Base-by-base conservation (phyloP, 331 rosid species). In the Arachis monticola region DNA sequence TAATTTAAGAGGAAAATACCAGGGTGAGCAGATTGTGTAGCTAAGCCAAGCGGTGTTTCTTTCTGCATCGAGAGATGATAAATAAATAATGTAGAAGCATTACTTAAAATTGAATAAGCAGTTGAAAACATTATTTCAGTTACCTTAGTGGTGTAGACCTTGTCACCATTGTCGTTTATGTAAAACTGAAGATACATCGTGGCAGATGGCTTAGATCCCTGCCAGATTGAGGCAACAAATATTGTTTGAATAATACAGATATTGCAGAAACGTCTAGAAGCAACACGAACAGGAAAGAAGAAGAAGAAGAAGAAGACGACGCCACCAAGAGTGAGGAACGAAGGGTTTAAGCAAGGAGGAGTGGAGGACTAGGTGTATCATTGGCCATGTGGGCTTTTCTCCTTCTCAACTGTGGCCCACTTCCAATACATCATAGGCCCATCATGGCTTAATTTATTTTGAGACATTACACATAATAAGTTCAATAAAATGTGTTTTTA, bases 81-180 rank as follows among this genome's bases (percentile, higher is more conserved):
- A 22, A 22, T 22, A 22, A 22, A 22, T 22, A 22, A 22, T 0
- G 27, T 22, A 22, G 27, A 22, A 22, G 27, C 27, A 22, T 22
- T 32, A 11, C 35, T 10, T 22, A n/a, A 57, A 70, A 41, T 6
- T 56, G 55, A 5, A 60, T 31, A 8, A 62, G 2, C 48, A 22
- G 44, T 2, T 8, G 13, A 63, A 3, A 22, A 63, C 32, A 14
- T 2, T 32, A 17, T 8, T 22, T 52, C 31, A 53, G 64, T 12
- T 31, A 92, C 97, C 99, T 94, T 94, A 0, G 97, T 87, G 32
- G 97, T 92, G 89, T 92, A 94, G 71, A 94, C 97, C 64, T 94
- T 94, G 75, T 90, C 90, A 11, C 97, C 97, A 45, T 92, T 90
- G 10, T 94, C 97, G 66, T 90, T 94, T 7, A 92, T 92, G 87